Conservation (phyloP, 2,329 filamentous ascomycete species). For the Lasiodiplodia theobromae region DNA sequence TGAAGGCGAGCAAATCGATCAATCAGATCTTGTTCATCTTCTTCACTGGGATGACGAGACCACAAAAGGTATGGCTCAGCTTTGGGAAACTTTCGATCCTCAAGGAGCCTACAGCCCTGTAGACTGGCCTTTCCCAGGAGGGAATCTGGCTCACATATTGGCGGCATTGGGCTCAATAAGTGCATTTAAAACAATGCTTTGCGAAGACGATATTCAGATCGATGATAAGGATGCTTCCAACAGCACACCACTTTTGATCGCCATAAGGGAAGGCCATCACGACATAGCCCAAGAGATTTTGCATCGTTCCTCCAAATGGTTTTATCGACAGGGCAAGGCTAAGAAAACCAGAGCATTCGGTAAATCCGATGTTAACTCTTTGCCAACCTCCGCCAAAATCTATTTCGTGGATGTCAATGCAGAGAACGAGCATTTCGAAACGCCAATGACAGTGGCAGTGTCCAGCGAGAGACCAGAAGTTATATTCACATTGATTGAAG, state of each 20-base stretch:
- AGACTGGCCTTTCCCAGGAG: not conserved
- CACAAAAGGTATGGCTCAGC: not conserved
- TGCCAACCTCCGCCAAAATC: not conserved
- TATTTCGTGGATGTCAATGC: not conserved
- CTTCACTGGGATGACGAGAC: not conserved
- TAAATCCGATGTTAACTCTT: not conserved
- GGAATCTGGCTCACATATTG: not conserved
- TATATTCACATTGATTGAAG: not conserved
- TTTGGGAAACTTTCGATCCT: not conserved
- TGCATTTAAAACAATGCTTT: not conserved
- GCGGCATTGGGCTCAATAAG: not conserved
- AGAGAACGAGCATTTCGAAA: not conserved
- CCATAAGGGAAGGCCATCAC: not conserved
- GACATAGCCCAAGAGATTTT: not conserved
- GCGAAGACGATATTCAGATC: not conserved
- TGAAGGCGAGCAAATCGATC: not conserved
- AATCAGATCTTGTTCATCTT: not conserved
- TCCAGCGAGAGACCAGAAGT: not conserved
- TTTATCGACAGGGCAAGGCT: rapidly evolving
- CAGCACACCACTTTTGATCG: not conserved
- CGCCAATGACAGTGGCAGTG: not conserved
- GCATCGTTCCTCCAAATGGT: rapidly evolving
- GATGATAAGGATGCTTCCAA: not conserved
- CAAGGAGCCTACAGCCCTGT: not conserved
- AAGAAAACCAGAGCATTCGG: rapidly evolving